Conservation (phyloP, 345 rosid species). For the Mercurialis annua region DNA sequence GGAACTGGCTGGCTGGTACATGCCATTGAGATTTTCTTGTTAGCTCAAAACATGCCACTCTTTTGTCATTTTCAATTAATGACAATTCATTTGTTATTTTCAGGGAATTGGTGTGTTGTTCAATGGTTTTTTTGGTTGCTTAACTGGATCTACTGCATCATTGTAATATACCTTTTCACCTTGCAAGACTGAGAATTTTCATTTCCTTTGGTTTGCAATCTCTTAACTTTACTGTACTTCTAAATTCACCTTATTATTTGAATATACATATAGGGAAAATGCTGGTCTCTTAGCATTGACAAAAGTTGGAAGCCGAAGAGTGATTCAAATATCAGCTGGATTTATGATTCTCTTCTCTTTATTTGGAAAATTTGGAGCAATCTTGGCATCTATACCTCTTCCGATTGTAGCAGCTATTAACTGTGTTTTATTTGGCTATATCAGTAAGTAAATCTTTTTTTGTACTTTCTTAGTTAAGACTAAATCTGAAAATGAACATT, state of each 20-base stretch:
- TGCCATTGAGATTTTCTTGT: conserved; percentile 5
- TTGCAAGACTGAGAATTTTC: background rate
- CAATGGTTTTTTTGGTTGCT: conserved; percentile 63
- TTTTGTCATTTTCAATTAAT: conserved; percentile 1
- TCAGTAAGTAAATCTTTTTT: conserved; percentile 44
- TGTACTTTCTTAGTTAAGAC: background rate
- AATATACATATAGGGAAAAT: conserved; percentile 17
- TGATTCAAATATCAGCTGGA: conserved; percentile 22
- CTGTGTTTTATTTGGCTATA: conserved; percentile 78
- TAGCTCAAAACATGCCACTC: background rate
- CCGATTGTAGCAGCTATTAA: conserved; percentile 70
- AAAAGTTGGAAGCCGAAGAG: conserved; percentile 25
- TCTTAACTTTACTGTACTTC: background rate
- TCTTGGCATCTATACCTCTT: conserved; percentile 84
- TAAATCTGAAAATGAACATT: background rate
- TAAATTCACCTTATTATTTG: background rate
- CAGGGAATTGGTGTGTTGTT: conserved; percentile 72
- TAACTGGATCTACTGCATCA: conserved; percentile 66
- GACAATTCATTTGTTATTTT: conserved; percentile 13
- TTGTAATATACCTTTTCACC: conserved; percentile 41
- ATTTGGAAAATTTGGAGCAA: conserved; percentile 74
- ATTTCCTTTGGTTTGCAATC: background rate
- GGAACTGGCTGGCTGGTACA: conserved; percentile 82
- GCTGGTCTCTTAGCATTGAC: conserved; percentile 25
- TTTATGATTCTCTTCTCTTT: conserved; percentile 26